A percentile compares a stretch with the other conserved stretches of the same genome.
phyloP scores from a whole-genome alignment of 2,329 filamentous ascomycete genomes.

The Cucurbitaria berberidis region DNA sequence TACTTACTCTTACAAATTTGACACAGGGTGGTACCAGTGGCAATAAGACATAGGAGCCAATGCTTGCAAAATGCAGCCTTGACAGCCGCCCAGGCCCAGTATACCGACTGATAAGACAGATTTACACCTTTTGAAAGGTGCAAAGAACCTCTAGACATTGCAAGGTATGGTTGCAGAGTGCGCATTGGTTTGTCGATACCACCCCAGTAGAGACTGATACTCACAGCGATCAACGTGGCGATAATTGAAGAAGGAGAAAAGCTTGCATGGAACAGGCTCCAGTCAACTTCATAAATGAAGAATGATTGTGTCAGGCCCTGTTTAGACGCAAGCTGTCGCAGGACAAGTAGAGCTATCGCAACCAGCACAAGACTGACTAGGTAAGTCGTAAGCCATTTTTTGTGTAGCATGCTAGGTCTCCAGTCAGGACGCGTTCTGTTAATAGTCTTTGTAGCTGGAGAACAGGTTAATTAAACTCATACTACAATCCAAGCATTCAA shows the following conservation, averaged over 20 bases:
- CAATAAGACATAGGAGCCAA: conserved; percentile 2
- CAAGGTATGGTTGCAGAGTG: background rate
- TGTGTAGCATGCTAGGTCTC: conserved; percentile 10
- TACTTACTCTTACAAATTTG: conserved; percentile 12
- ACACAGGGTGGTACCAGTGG: background rate
- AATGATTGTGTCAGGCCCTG: conserved; percentile 10
- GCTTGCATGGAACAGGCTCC: conserved; percentile 5
- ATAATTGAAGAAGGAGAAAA: conserved; percentile 26
- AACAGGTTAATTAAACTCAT: background rate
- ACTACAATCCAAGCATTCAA: no score
- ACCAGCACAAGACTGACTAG: conserved; percentile 4
- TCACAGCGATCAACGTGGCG: conserved; percentile 22
- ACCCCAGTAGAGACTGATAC: conserved; percentile 28
- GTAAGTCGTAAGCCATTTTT: conserved; percentile 1
- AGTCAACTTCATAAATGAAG: conserved; percentile 17
- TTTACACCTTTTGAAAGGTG: conserved; percentile 14
- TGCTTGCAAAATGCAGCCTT: background rate
- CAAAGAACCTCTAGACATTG: conserved; percentile 1
- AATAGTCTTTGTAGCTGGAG: no score
- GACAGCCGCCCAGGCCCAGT: background rate
- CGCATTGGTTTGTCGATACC: background rate
- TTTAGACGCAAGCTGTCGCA: conserved; percentile 9
- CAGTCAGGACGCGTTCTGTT: background rate
- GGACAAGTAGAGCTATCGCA: conserved; percentile 7
- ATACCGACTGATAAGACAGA: background rate